Percentiles rank a stretch among this genome's conserved stretches.
Conservation (phyloP, 2,329 filamentous ascomycete species). For the Penicillium sp. region DNA sequence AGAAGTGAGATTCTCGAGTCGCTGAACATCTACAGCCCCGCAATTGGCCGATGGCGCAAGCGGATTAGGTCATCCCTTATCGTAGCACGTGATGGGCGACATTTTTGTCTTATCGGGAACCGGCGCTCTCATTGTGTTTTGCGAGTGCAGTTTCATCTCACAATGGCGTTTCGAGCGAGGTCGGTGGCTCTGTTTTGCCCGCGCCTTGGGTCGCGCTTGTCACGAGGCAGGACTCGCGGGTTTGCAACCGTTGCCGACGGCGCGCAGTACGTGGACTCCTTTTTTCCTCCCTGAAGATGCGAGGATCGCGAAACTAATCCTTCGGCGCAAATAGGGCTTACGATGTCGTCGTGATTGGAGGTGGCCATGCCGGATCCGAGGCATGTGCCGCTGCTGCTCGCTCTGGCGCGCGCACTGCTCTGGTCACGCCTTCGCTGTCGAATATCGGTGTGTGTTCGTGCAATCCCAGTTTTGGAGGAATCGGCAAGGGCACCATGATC, state of each 20-base stretch:
- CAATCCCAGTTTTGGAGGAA: slow-evolving; percentile 97
- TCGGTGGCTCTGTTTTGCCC: slow-evolving; percentile 30
- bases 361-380: slow-evolving; percentile 92
- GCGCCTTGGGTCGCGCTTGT: slow-evolving; percentile 24
- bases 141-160: too few relatives aligned
- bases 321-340: slow-evolving; percentile 55
- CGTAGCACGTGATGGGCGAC: slow-evolving; percentile 10
- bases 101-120: slow-evolving; percentile 22
- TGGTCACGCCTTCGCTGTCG: slow-evolving; percentile 82
- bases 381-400: slow-evolving; percentile 88
- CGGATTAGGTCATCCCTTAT: slow-evolving; percentile 20
- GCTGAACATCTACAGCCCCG: slow-evolving; percentile 29
- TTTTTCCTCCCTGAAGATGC: neutral
- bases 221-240: slow-evolving; percentile 25
- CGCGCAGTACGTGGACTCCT: slow-evolving; percentile 31
- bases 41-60: slow-evolving; percentile 34
- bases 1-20: slow-evolving; percentile 5
- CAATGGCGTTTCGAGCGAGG: slow-evolving; percentile 38
- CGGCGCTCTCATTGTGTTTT: neutral
- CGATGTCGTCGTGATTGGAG: slow-evolving; percentile 93
- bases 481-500: slow-evolving; percentile 94
- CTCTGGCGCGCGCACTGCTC: slow-evolving; percentile 79
- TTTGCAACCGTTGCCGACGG: slow-evolving; percentile 42
- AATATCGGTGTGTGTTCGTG: slow-evolving; percentile 95
- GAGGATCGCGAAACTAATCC: slow-evolving; percentile 8